phyloP scores from a whole-genome alignment of 1,284 basidiomycete genomes.

The Ganoderma leucocontextum region DNA sequence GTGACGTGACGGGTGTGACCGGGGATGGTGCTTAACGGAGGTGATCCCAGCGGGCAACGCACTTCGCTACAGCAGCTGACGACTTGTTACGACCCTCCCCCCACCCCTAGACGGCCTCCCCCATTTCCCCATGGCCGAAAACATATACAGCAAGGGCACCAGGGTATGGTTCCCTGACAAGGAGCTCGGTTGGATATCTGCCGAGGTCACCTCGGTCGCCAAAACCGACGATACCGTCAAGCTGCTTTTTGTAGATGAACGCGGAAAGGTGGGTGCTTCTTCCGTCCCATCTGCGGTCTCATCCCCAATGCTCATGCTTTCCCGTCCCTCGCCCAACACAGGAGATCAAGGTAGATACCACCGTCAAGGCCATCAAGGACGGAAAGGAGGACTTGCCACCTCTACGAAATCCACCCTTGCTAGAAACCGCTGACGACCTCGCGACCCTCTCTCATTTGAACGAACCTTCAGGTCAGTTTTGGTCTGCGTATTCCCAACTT shows the following conservation, averaged over 20 bases:
- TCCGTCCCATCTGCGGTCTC: conserved; percentile 9
- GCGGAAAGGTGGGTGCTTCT: conserved; percentile 73
- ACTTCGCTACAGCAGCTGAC: conserved; percentile 23
- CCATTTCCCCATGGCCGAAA: conserved; percentile 71
- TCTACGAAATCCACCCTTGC: conserved; percentile 93
- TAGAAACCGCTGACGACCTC: conserved; percentile 98
- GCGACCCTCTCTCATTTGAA: conserved; percentile 98
- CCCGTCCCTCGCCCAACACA: conserved; percentile 41
- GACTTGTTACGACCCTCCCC: conserved; percentile 33
- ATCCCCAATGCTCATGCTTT: conserved; percentile 11
- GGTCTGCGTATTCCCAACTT: not conserved
- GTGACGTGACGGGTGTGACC: conserved; percentile 23
- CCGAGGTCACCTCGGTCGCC: conserved; percentile 76
- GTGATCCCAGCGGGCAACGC: conserved; percentile 5
- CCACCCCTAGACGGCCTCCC: conserved; percentile 21
- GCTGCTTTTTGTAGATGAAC: conserved; percentile 85
- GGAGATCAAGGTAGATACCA: conserved; percentile 84
- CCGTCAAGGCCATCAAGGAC: conserved; percentile 78
- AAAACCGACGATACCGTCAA: conserved; percentile 74
- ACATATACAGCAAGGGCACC: conserved; percentile 86
- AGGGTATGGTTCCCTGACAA: conserved; percentile 93
- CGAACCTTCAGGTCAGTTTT: conserved; percentile 87
- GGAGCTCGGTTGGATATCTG: conserved; percentile 92
- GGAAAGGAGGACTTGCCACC: conserved; percentile 85
- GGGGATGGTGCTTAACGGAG: conserved; percentile 12